A percentile compares a stretch with the other conserved stretches of the same genome.
Evolutionary conservation across 495 filamentous ascomycete species (phyloP).

Genomic region (Aspergillus panamensis): DNA sequence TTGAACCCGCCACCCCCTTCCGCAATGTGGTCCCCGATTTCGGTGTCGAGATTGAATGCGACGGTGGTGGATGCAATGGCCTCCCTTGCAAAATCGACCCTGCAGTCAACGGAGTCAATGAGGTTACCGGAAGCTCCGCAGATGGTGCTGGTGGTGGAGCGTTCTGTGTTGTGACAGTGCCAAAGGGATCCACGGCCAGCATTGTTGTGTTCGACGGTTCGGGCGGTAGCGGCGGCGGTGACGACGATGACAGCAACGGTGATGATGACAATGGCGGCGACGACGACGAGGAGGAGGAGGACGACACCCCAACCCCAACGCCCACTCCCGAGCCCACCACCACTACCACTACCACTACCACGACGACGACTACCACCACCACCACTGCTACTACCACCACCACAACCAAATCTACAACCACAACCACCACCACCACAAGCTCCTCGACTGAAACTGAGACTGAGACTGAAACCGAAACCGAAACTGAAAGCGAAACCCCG

Average conservation of each 20-base stretch:
- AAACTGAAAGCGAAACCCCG: no score
- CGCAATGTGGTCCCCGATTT: conserved; percentile 57
- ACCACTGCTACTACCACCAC: conserved; percentile 19
- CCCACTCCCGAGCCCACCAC: conserved; percentile 17
- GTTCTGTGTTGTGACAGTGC: conserved; percentile 78
- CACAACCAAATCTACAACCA: conserved; percentile 15
- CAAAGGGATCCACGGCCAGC: conserved; percentile 62
- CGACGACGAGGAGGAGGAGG: conserved; percentile 13
- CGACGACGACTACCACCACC: conserved; percentile 13
- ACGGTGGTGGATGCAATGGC: conserved; percentile 64
- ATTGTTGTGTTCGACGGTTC: conserved; percentile 59
- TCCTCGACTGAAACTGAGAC: conserved; percentile 16
- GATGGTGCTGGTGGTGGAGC: conserved; percentile 65
- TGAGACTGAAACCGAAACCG: conserved; percentile 20
- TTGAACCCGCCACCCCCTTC: conserved; percentile 55
- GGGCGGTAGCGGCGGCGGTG: conserved; percentile 22
- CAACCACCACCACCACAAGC: no score
- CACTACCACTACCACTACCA: conserved; percentile 17
- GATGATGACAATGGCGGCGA: conserved; percentile 23
- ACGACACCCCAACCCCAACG: background rate
- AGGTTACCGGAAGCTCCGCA: conserved; percentile 50
- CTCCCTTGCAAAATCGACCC: conserved; percentile 74
- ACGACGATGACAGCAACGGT: conserved; percentile 27
- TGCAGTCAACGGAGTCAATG: conserved; percentile 54
- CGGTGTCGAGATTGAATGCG: conserved; percentile 69